Evolutionary conservation across 805 yeast genomes (phyloP).

Genomic region (Yarrowia divulgata): DNA sequence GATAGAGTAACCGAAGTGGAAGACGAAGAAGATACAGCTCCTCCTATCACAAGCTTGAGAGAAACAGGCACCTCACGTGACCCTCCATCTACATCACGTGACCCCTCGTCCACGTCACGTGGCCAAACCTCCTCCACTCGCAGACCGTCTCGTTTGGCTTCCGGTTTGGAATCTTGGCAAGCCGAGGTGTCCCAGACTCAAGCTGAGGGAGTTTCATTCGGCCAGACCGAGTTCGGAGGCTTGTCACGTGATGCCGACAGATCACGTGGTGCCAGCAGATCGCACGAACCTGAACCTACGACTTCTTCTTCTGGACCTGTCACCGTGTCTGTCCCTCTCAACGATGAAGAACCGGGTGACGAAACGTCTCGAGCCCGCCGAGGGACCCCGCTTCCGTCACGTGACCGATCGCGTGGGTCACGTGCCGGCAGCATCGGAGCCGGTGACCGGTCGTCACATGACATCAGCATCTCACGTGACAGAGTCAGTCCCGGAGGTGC

Average conservation of each 20-base stretch:
- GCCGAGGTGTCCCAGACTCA: slow-evolving; percentile 18
- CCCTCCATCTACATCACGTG: not conserved
- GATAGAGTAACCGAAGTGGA: not conserved
- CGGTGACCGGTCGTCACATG: slow-evolving; percentile 13
- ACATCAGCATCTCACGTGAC: slow-evolving; percentile 25
- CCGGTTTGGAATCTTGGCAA: slow-evolving; percentile 22
- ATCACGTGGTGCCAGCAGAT: not conserved
- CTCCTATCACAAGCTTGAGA: not conserved
- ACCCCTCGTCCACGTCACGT: not conserved
- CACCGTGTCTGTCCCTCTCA: slow-evolving; percentile 12
- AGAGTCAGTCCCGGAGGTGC: slow-evolving; percentile 29
- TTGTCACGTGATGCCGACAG: not conserved
- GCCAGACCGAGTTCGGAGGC: not conserved
- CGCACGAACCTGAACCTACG: not conserved
- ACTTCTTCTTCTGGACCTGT: too few relatives aligned
- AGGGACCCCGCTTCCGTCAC: slow-evolving; percentile 28
- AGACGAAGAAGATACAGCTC: slow-evolving; percentile 1
- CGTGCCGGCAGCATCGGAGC: not conserved
- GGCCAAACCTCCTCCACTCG: not conserved
- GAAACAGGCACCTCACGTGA: not conserved
- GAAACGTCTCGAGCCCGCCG: not conserved
- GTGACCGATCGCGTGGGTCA: not conserved
- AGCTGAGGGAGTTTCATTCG: slow-evolving; percentile 12
- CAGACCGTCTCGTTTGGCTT: not conserved
- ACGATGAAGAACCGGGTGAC: slow-evolving; percentile 12